These are phyloP conservation scores for Halophytophthora batemanensis DNA, from an alignment of 352 stramenopile species.

Conservation along the genomic window DNA sequence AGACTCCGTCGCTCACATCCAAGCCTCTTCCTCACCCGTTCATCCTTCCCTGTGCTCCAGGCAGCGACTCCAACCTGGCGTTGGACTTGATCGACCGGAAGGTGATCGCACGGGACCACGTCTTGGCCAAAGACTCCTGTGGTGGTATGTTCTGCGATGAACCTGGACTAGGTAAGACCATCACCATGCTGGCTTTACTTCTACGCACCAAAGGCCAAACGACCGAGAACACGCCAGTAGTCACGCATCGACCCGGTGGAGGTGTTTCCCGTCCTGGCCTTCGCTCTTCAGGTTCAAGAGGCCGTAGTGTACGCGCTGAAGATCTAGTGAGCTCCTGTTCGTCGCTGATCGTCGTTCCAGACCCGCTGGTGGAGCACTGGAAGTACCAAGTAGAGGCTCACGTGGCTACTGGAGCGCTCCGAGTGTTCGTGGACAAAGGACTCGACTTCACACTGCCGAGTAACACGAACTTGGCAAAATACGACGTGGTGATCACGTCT, in stretches of 20 bases:
- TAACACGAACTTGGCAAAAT: conserved; percentile 41
- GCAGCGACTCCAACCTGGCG: conserved; percentile 8
- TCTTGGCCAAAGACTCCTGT: conserved; percentile 40
- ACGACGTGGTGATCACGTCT: conserved; percentile 76
- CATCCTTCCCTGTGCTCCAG: conserved; percentile 19
- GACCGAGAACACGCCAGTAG: conserved; percentile 16
- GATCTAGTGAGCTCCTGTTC: conserved; percentile 45
- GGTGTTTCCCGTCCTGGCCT: conserved; percentile 22
- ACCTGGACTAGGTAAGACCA: conserved; percentile 81
- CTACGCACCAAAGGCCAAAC: conserved; percentile 70
- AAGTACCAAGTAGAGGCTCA: conserved; percentile 68
- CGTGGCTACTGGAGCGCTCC: conserved; percentile 29
- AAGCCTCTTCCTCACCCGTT: conserved; percentile 48
- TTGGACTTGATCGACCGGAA: conserved; percentile 62
- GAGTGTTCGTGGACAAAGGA: conserved; percentile 41
- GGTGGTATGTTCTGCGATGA: conserved; percentile 84
- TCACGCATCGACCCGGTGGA: conserved; percentile 6
- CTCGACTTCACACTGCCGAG: conserved; percentile 36
- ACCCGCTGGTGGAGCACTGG: conserved; percentile 78
- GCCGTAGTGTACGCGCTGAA: conserved; percentile 41
- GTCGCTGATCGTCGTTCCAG: conserved; percentile 69
- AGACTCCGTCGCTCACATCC: conserved; percentile 39
- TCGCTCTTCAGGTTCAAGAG: conserved; percentile 37
- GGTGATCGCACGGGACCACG: conserved; percentile 24
- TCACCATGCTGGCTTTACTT: conserved; percentile 82